Evolutionary conservation across 1,139 yeast genomes (phyloP).

Genomic region (Nakaseomyces kungkrabaensis): DNA sequence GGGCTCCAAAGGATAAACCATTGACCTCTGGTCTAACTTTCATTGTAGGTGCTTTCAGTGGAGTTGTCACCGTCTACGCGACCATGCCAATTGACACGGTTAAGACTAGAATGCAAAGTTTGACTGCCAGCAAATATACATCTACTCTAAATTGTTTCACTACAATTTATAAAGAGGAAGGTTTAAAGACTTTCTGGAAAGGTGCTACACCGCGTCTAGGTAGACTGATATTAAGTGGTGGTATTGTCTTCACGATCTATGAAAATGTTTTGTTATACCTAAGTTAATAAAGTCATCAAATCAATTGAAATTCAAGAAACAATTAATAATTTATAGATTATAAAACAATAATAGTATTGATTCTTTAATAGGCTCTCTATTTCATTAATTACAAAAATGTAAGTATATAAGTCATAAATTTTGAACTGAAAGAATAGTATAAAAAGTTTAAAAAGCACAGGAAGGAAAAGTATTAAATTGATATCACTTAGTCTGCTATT

Average conservation of each 20-base stretch:
- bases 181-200: constrained; percentile 89
- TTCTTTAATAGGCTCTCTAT: not conserved
- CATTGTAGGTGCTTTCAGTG: constrained; percentile 86
- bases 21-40: constrained; percentile 73
- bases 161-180: constrained; percentile 76
- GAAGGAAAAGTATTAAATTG: too few species aligned
- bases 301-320: not conserved
- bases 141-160: constrained; percentile 77
- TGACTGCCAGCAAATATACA: constrained; percentile 65
- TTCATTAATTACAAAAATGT: not conserved
- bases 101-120: constrained; percentile 94
- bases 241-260: constrained; percentile 89
- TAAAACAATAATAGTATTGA: not conserved
- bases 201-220: constrained; percentile 98
- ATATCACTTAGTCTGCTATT: too few species aligned
- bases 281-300: constrained; percentile 14
- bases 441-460: not conserved
- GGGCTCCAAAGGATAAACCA: constrained; percentile 60
- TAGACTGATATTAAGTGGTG: constrained; percentile 83
- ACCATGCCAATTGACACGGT: constrained; percentile 98
- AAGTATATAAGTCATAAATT: not conserved
- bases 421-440: not conserved
- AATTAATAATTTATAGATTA: not conserved
- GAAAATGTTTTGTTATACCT: constrained; percentile 71
- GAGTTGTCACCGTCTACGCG: constrained; percentile 84